phyloP scores from a whole-genome alignment of 2,329 filamentous ascomycete genomes.

The Stachybotrys echinatus region DNA sequence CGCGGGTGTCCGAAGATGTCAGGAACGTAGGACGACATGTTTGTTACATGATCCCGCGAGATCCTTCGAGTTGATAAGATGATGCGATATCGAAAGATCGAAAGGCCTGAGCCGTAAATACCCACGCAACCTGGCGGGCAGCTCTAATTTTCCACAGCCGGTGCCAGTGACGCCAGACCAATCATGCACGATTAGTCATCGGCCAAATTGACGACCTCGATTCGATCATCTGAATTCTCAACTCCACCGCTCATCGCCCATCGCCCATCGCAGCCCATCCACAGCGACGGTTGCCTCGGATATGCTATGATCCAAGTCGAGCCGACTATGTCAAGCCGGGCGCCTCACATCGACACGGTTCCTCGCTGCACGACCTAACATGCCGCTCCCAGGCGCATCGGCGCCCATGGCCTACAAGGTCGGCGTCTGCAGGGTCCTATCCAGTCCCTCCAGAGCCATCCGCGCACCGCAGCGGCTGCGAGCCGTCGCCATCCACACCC shows the following conservation, averaged over 20 bases:
- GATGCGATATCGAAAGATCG: too few species aligned
- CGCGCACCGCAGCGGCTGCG: constrained; percentile 14
- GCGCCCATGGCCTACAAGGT: constrained; percentile 6
- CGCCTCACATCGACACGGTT: constrained; percentile 7
- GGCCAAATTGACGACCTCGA: background rate
- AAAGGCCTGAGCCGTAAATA: too few species aligned
- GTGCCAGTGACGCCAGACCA: too few species aligned
- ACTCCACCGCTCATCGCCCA: too few species aligned
- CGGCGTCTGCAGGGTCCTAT: constrained; percentile 24
- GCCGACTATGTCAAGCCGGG: background rate
- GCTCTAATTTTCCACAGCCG: too few species aligned
- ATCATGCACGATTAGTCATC: background rate
- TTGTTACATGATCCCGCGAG: constrained; percentile 10
- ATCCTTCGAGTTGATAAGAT: background rate
- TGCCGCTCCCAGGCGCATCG: constrained; percentile 10
- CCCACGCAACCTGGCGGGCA: too few species aligned
- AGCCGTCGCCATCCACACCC: constrained; percentile 19
- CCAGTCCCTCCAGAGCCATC: constrained; percentile 10
- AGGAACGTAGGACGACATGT: constrained; percentile 39
- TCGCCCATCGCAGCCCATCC: too few species aligned
- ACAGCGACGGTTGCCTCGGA: background rate
- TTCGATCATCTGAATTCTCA: background rate
- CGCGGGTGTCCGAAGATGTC: constrained; percentile 39
- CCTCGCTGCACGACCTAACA: constrained; percentile 1
- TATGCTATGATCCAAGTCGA: background rate